Base-by-base conservation (phyloP, 1,284 basidiomycete genomes). In the Cutaneotrichosporon cavernicola region DNA sequence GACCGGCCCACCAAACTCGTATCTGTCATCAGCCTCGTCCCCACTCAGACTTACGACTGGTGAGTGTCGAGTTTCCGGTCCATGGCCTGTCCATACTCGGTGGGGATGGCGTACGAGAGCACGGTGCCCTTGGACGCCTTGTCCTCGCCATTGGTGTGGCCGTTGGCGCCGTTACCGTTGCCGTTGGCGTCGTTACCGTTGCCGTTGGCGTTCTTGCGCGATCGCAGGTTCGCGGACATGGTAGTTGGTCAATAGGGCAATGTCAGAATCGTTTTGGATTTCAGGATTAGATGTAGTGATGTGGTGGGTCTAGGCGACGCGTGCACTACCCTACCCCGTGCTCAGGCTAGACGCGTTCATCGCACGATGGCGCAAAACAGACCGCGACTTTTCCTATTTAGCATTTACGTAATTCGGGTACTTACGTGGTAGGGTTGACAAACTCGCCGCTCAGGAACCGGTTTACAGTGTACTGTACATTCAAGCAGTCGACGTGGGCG, bases 1-100 rank as follows among this genome's bases (percentile, higher is more conserved):
- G 81, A 85, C 84, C 51, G 96, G 95, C 9, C 96, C 96, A 70
- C 96, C 97, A 74, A 99, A 99, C 81, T 99, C 95, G 82, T 91
- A 97, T 47, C 90, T 92, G 60, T n/a, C 31, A n/a, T 58, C 57
- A 58, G 46, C 26, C 9, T 21, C 21, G 5, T 26, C 11, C 26
- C 1, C n/a, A 13, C 36, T 14, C 6, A 22, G 8, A 82, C 87
- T 65, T 72, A 90, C 89, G 83, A 82, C 69, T 85, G 83, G 76
- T 93, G 91, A 69, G 85, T 83, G 81, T 94, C 91, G 60, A 94
- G 83, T 60, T 86, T 82, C 67, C 87, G 84, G 83, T 94, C 90
- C 56, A 83, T 82, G 75, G 86, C 85, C 71, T 84, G 86, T 59
- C 90, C 90, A 72, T 87, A 85, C 53, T 87, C 87, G 11, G 87